phyloP scores from a whole-genome alignment of 371 early-diverging fungal species.

The Apophysomyces variabilis region DNA sequence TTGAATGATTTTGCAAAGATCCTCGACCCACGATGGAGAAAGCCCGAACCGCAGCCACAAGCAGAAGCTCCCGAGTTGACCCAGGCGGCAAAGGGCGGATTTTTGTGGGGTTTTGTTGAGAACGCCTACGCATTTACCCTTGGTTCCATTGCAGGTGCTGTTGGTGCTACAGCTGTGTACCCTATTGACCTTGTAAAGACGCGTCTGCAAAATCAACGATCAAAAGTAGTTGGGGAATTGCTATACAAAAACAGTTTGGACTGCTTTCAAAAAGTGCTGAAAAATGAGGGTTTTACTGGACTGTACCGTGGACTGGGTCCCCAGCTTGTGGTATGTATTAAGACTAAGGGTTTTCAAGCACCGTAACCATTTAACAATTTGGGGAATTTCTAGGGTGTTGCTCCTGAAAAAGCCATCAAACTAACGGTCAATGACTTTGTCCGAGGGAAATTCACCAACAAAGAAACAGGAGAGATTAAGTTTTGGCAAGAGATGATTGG shows the following conservation, averaged over 20 bases:
- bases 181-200: conserved; percentile 98
- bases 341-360: conserved; percentile 2
- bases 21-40: conserved; percentile 69
- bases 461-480: conserved; percentile 74
- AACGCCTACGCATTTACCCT: conserved; percentile 76
- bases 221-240: conserved; percentile 88
- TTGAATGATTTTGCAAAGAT: conserved; percentile 67
- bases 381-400: conserved; percentile 68
- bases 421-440: conserved; percentile 96
- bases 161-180: conserved; percentile 96
- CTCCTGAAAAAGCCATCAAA: conserved; percentile 99
- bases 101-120: conserved; percentile 46
- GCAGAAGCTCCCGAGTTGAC: conserved; percentile 16
- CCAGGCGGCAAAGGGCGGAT: conserved; percentile 24
- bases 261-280: conserved; percentile 93
- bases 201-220: conserved; percentile 97
- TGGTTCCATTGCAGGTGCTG: conserved; percentile 94
- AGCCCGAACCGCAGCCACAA: conserved; percentile 24
- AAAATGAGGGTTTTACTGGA: conserved; percentile 90
- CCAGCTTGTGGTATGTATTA: conserved; percentile 83
- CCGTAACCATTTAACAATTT: background rate
- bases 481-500: conserved; percentile 84
- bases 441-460: conserved; percentile 71
- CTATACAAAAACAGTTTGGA: conserved; percentile 93
- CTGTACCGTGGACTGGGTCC: conserved; percentile 97